Percentiles rank a stretch among this genome's conserved stretches.
Conservation (phyloP, 225 moss, liverwort and hornwort species). For the Asterella californica region DNA sequence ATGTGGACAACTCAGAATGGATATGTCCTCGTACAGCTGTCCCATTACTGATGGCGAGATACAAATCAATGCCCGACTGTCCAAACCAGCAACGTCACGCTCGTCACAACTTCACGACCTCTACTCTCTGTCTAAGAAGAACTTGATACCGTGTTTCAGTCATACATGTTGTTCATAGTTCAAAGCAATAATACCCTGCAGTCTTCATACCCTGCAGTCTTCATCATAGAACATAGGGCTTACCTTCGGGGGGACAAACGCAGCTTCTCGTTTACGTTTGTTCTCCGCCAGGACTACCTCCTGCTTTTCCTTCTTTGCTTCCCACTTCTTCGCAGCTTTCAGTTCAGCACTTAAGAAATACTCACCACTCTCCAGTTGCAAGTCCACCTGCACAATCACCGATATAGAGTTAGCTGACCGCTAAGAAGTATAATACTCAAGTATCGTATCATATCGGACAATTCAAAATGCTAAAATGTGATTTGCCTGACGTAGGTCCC, state of each 20-base stretch:
- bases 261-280: constrained; percentile 81
- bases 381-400: constrained; percentile 58
- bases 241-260: constrained; percentile 90
- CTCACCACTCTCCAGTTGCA: constrained; percentile 99
- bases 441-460: neutral
- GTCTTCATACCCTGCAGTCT: neutral
- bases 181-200: neutral
- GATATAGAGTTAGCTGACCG: neutral
- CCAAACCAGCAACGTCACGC: neutral
- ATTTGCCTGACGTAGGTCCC: neutral
- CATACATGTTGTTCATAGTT: neutral
- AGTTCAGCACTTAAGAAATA: constrained; percentile 86
- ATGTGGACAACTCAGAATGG: neutral
- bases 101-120: neutral
- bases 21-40: neutral
- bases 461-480: neutral
- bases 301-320: constrained; percentile 88
- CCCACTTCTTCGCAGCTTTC: constrained; percentile 86
- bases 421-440: too few species aligned
- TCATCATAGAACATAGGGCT: neutral
- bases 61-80: neutral
- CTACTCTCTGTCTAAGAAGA: neutral
- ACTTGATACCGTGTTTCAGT: neutral
- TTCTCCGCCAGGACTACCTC: constrained; percentile 69
- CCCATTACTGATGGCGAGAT: neutral